A percentile compares a stretch with the other conserved stretches of the same genome.
Evolutionary conservation across 768 basidiomycete species (phyloP).

Genomic region (Cyclocybe aegerita): DNA sequence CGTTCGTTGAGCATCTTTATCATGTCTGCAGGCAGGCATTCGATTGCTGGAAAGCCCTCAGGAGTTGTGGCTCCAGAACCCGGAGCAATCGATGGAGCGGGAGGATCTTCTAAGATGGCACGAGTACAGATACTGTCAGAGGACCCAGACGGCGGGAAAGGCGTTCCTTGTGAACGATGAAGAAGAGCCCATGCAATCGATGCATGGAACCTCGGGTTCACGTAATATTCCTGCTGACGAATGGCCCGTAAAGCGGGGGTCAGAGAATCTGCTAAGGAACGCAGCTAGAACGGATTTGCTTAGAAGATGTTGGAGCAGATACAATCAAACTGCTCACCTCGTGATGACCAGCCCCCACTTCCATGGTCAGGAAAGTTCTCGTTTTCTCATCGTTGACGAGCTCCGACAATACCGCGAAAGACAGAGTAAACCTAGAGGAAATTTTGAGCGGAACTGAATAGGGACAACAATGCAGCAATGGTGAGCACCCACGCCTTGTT

Average conservation of each 20-base stretch:
- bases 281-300: conserved; percentile 45
- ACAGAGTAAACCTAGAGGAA: conserved; percentile 64
- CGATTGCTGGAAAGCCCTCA: conserved; percentile 46
- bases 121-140: conserved; percentile 15
- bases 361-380: conserved; percentile 76
- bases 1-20: conserved; percentile 49
- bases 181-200: conserved; percentile 89
- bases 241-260: conserved; percentile 56
- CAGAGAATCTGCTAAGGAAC: conserved; percentile 51
- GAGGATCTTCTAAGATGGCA: conserved; percentile 10
- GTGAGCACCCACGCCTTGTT: conserved; percentile 42
- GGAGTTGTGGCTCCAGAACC: conserved; percentile 8
- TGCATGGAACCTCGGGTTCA: conserved; percentile 79
- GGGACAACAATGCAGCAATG: background rate
- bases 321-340: conserved; percentile 47
- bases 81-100: conserved; percentile 9
- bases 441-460: conserved; percentile 41
- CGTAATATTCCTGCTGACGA: conserved; percentile 80
- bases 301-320: conserved; percentile 4
- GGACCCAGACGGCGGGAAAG: conserved; percentile 4
- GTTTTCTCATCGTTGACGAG: conserved; percentile 80
- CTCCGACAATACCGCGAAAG: conserved; percentile 71
- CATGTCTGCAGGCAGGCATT: conserved; percentile 47
- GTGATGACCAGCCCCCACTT: conserved; percentile 80
- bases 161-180: conserved; percentile 23